A percentile compares a stretch with the other conserved stretches of the same genome.
phyloP scores from a whole-genome alignment of 2,329 filamentous ascomycete genomes.

The Colletotrichum viniferum region DNA sequence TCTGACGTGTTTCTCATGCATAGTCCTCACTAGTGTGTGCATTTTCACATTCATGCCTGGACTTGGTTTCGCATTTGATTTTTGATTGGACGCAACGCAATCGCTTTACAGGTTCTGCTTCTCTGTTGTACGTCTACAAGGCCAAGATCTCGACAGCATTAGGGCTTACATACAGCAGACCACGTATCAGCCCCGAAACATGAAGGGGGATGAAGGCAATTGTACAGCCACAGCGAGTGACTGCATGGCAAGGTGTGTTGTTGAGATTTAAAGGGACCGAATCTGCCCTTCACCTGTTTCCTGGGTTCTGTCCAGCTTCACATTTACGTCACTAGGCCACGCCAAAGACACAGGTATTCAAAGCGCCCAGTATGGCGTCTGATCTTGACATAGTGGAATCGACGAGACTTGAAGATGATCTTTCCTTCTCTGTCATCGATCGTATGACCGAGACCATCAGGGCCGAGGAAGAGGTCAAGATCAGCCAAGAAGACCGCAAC shows the following conservation, averaged over 20 bases:
- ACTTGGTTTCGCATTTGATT: not conserved
- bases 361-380: not conserved
- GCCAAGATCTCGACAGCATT: not conserved
- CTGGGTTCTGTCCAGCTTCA: not conserved
- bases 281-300: not conserved
- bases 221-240: not conserved
- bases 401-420: not conserved
- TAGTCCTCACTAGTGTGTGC: not conserved
- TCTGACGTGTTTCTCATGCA: not conserved
- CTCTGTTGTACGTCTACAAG: not conserved
- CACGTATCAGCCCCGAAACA: not conserved
- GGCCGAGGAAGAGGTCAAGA: not conserved
- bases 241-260: not conserved
- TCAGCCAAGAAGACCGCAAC: not conserved
- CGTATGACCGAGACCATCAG: not conserved
- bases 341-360: not conserved
- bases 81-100: not conserved
- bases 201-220: not conserved
- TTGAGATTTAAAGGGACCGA: not conserved
- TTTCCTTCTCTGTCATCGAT: conserved; percentile 13
- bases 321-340: not conserved
- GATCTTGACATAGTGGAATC: not conserved
- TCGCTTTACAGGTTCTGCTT: not conserved
- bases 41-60: not conserved
- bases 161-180: not conserved